Conservation (phyloP, 805 yeast species). For the Nakazawaea wyomingensis region DNA sequence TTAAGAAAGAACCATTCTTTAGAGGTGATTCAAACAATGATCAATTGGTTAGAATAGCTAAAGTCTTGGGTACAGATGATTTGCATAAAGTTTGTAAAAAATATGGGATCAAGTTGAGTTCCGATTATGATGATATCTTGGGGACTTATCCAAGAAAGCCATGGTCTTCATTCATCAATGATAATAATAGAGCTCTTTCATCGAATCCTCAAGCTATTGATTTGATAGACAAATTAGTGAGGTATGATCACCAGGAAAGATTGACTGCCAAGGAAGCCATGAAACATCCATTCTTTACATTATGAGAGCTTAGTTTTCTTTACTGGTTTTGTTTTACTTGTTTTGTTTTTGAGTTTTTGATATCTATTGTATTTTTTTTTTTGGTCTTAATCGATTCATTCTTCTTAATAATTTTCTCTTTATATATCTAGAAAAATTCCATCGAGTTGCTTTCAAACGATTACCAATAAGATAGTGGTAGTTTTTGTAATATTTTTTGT, state of each 20-base stretch:
- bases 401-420: too few species aligned
- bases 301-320: too few species aligned
- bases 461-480: too few species aligned
- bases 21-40: constrained; percentile 90
- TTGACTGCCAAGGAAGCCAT: constrained; percentile 86
- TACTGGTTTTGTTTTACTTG: constrained; percentile 34
- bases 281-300: constrained; percentile 69
- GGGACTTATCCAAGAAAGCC: constrained; percentile 63
- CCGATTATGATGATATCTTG: constrained; percentile 72
- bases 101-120: constrained; percentile 64
- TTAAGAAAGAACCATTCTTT: constrained; percentile 88
- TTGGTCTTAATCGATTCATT: too few species aligned
- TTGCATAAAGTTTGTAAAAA: constrained; percentile 59
- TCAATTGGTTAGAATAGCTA: constrained; percentile 84
- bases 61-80: constrained; percentile 81
- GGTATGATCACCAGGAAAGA: constrained; percentile 84
- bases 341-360: constrained; percentile 37
- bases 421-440: too few species aligned
- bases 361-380: too few species aligned
- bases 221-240: constrained; percentile 64
- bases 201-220: constrained; percentile 57
- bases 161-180: constrained; percentile 59
- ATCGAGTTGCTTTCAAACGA: too few species aligned
- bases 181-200: constrained; percentile 42
- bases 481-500: too few species aligned